Base-by-base conservation (phyloP, 371 early-diverging fungal genomes). In the Lichtheimia ornata region DNA sequence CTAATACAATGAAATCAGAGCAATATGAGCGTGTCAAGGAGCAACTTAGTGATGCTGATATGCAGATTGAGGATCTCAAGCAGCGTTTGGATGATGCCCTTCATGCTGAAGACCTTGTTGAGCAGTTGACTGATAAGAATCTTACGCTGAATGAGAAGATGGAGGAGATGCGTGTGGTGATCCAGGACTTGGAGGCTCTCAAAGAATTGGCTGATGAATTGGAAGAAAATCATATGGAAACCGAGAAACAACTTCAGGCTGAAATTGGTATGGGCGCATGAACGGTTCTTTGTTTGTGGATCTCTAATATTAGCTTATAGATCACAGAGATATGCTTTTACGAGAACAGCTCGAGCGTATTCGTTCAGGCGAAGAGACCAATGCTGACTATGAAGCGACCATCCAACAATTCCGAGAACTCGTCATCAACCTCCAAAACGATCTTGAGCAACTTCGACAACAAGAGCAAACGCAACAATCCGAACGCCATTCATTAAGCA, bases 161-260 rank as follows among this genome's bases (percentile, higher is more conserved):
- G 41, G 94, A 94, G 61, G 92, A 95, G 65, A 67, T 93, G 79
- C 82, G 84, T 56, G 78, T 74, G 24, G 79, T 80, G 4, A 86
- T 95, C 11, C 96, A 94, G 49, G 96, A 94, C 64, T 78, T 96
- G 25, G 96, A 97, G 73, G 91, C 94, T 2, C 78, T 96, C 20
- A 88, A 89, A 67, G 95, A 93, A 62, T 75, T 96, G 43, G 94
- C 93, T 64, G 95, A 97, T 56, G 95, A 96, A 67, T 70, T 96
- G 65, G 96, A 95, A 69, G 93, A 94, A 62, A 91, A 87, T 56
- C 95, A 95, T 65, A 77, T 90, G 13, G 93, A 94, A 56, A 91
- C 90, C 11, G 93, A 92, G 74, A 88, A 91, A 62, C 90, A 94
- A 44, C 73, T 95, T 24, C 90, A 90, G 60, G 86, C 85, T 3